phyloP scores from a whole-genome alignment of 2,329 filamentous ascomycete genomes.

The Pestalotiopsis sp. region DNA sequence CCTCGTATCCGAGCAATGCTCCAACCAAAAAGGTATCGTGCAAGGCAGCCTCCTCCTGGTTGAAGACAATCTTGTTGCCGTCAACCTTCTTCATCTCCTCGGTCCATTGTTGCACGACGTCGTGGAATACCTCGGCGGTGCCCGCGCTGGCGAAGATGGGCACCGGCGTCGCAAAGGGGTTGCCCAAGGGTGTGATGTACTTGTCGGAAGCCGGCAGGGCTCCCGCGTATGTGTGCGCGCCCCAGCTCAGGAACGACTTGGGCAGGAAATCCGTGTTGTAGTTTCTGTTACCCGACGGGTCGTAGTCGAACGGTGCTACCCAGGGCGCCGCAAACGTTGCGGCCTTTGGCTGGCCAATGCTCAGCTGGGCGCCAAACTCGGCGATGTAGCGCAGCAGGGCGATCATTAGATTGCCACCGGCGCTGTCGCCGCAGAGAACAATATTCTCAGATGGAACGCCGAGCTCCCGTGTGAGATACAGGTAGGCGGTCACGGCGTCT shows the following conservation, averaged over 20 bases:
- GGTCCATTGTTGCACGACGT: slow-evolving; percentile 38
- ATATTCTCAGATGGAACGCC: slow-evolving; percentile 40
- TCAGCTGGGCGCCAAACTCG: slow-evolving; percentile 36
- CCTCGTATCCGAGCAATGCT: slow-evolving; percentile 25
- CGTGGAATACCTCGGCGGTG: slow-evolving; percentile 40
- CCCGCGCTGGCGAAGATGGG: slow-evolving; percentile 44
- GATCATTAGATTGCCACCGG: slow-evolving; percentile 48
- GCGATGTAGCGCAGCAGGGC: slow-evolving; percentile 46
- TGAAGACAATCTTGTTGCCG: slow-evolving; percentile 40
- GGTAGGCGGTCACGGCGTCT: slow-evolving; percentile 47
- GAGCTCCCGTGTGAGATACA: slow-evolving; percentile 43
- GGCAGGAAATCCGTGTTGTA: slow-evolving; percentile 16
- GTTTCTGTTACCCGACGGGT: background rate
- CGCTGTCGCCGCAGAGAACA: slow-evolving; percentile 48
- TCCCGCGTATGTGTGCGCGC: slow-evolving; percentile 27
- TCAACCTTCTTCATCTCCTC: slow-evolving; percentile 34
- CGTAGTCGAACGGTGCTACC: slow-evolving; percentile 21
- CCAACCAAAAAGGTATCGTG: slow-evolving; percentile 42
- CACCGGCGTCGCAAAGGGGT: slow-evolving; percentile 34
- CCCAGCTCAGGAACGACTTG: background rate
- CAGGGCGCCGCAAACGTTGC: slow-evolving; percentile 33
- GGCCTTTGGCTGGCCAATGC: slow-evolving; percentile 38
- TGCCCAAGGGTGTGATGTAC: slow-evolving; percentile 38
- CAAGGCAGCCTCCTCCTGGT: slow-evolving; percentile 37
- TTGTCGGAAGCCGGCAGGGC: slow-evolving; percentile 24